Conservation (phyloP, 495 filamentous ascomycete species). For the Trichocladium uniseriatum region DNA sequence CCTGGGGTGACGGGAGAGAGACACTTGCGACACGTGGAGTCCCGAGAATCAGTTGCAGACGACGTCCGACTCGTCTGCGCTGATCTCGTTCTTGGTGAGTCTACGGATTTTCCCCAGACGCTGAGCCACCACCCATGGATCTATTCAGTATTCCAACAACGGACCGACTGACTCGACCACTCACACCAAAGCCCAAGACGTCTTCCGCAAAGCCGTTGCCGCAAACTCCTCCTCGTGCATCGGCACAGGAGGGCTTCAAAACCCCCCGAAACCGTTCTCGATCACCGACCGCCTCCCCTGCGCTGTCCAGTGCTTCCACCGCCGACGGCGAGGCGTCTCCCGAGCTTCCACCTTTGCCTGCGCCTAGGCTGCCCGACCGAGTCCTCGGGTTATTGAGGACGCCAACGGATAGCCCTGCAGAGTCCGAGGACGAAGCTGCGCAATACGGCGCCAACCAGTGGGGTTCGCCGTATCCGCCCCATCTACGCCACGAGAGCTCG, state of each 20-base stretch:
- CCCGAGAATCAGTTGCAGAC: slow-evolving; percentile 44
- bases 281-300: slow-evolving; percentile 31
- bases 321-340: slow-evolving; percentile 45
- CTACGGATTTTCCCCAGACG: background rate
- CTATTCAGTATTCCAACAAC: background rate
- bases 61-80: slow-evolving; percentile 45
- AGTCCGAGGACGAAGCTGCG: slow-evolving; percentile 9
- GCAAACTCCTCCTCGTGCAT: slow-evolving; percentile 43
- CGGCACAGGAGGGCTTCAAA: slow-evolving; percentile 40
- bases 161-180: slow-evolving; percentile 7
- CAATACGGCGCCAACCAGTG: slow-evolving; percentile 57
- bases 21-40: slow-evolving; percentile 19
- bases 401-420: slow-evolving; percentile 30
- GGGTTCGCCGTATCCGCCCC: slow-evolving; percentile 63
- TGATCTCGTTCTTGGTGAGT: slow-evolving; percentile 45
- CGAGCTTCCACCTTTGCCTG: slow-evolving; percentile 43
- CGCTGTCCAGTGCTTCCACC: slow-evolving; percentile 45
- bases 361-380: slow-evolving; percentile 40
- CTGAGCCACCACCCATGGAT: slow-evolving; percentile 4
- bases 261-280: slow-evolving; percentile 13
- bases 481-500: slow-evolving; percentile 40
- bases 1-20: slow-evolving; percentile 8
- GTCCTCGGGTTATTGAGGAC: slow-evolving; percentile 41
- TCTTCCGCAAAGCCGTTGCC: slow-evolving; percentile 39
- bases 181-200: slow-evolving; percentile 37